Base-by-base conservation (phyloP, 2,329 filamentous ascomycete genomes). In the Blastomyces percursus region DNA sequence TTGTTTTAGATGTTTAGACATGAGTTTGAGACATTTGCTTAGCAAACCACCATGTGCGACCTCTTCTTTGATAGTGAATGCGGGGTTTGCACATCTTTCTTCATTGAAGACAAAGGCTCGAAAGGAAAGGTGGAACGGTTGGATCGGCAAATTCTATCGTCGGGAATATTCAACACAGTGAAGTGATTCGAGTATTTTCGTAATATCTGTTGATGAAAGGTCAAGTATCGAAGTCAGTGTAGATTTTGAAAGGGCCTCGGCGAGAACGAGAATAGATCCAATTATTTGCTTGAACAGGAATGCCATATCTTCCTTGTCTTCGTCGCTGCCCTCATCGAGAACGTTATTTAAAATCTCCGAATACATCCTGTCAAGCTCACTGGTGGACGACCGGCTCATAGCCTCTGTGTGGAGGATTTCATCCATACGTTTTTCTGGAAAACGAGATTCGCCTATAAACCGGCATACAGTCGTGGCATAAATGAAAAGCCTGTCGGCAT, bases 101-200 rank as follows among this genome's bases (percentile, higher is more conserved):
- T 35, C 56, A 42, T 67, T 63, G 27, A 71, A 54, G 19, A 71
- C 65, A 59, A 69, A 71, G 44, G 71, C 70, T 5, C 65, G 64
- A 62, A 71, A 71, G 8, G 70, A 71, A n/a, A 65, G 44, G 61
- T 71, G 70, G 11, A 71, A 63, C 24, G 68, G 55, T 48, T 66
- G 59, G 24, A 72, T 60, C 30, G 68, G 67, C 8, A n/a, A n/a
- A 40, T 61, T 19, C 19, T 51, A 21, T 67, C 62, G 12, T 42
- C 35, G 1, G 68, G 65, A 46, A 71, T 52, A 57, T 64, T 62
- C 21, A 72, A 59, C 24, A 72, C 68, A 0, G 61, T 70, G 65
- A 16, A 72, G 60, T 12, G 44, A 52, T 24, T 61, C 61, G 38
- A 71, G 61, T 38, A 59, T 59, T 14, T 42, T n/a, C n/a, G 60